A percentile compares a stretch with the other conserved stretches of the same genome.
These are phyloP conservation scores for Polyporus arcularius DNA, from an alignment of 768 basidiomycete species.

Conservation along the genomic window DNA sequence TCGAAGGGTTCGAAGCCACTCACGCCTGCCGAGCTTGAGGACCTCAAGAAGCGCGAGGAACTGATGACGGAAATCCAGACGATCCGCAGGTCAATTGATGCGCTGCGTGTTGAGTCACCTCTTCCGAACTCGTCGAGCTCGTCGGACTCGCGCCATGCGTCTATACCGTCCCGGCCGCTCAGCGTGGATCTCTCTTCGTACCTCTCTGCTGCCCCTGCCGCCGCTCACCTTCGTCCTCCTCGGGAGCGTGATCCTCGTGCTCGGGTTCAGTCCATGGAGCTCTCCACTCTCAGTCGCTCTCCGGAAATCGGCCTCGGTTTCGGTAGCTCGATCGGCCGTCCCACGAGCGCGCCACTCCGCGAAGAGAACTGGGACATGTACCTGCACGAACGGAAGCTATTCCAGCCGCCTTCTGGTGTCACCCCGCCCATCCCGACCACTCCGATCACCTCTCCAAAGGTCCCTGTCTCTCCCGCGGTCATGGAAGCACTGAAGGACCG, in stretches of 20 bases:
- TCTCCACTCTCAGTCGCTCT: slow-evolving; percentile 43
- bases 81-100: slow-evolving; percentile 78
- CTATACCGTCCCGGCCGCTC: slow-evolving; percentile 67
- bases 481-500: slow-evolving; percentile 72
- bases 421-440: slow-evolving; percentile 77
- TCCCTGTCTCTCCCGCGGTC: slow-evolving; percentile 70
- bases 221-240: slow-evolving; percentile 68
- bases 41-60: slow-evolving; percentile 67
- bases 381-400: slow-evolving; percentile 78
- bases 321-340: slow-evolving; percentile 61
- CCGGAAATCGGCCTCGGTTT: slow-evolving; percentile 25
- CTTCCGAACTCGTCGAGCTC: slow-evolving; percentile 54
- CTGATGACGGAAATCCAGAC: slow-evolving; percentile 77
- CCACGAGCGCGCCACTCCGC: slow-evolving; percentile 71
- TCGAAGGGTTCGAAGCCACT: slow-evolving; percentile 27
- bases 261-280: slow-evolving; percentile 74
- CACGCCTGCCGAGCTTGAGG: slow-evolving; percentile 51
- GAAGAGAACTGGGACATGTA: slow-evolving; percentile 89
- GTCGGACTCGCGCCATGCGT: slow-evolving; percentile 55
- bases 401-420: slow-evolving; percentile 82
- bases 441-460: slow-evolving; percentile 42
- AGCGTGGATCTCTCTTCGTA: slow-evolving; percentile 60
- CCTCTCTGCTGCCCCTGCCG: slow-evolving; percentile 46
- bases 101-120: slow-evolving; percentile 71
- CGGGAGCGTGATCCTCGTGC: slow-evolving; percentile 67